Evolutionary conservation across 176 grass and related monocot species (phyloP).

Genomic region (Aegilops tauschii): DNA sequence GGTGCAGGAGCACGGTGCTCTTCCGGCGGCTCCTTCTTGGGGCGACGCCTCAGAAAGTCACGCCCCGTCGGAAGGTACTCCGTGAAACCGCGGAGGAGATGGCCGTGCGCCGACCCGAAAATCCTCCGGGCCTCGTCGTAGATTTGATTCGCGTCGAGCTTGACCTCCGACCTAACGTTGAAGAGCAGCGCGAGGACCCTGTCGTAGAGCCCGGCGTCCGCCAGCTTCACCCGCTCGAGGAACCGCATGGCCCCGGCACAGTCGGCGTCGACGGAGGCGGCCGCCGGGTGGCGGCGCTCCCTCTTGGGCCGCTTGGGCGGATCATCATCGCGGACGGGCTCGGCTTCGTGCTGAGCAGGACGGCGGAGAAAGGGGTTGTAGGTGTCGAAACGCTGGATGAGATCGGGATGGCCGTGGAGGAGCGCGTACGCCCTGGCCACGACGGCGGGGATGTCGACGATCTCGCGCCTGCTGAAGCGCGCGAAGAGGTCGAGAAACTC

Average conservation of each 20-base stretch:
- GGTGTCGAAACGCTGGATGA: background rate
- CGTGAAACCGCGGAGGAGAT: background rate
- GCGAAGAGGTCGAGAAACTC: background rate
- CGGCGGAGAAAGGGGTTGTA: background rate
- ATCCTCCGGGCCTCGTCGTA: background rate
- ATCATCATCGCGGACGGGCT: background rate
- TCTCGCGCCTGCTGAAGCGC: background rate
- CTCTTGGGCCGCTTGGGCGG: background rate
- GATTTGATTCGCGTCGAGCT: background rate
- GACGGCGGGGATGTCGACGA: background rate
- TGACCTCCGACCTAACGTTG: accelerated
- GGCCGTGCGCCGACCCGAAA: background rate
- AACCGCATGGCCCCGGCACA: background rate
- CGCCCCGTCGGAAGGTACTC: background rate
- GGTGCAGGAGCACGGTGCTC: background rate
- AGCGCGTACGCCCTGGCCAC: background rate
- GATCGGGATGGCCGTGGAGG: background rate
- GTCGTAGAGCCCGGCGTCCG: background rate
- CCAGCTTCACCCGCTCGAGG: background rate
- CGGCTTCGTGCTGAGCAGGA: too few species aligned
- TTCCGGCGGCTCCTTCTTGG: background rate
- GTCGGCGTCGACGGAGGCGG: background rate
- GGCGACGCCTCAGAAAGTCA: background rate
- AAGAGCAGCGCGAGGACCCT: background rate
- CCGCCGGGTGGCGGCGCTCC: background rate